Evolutionary conservation across 2,329 filamentous ascomycete genomes (phyloP).

Genomic region (Fusarium floridanum): DNA sequence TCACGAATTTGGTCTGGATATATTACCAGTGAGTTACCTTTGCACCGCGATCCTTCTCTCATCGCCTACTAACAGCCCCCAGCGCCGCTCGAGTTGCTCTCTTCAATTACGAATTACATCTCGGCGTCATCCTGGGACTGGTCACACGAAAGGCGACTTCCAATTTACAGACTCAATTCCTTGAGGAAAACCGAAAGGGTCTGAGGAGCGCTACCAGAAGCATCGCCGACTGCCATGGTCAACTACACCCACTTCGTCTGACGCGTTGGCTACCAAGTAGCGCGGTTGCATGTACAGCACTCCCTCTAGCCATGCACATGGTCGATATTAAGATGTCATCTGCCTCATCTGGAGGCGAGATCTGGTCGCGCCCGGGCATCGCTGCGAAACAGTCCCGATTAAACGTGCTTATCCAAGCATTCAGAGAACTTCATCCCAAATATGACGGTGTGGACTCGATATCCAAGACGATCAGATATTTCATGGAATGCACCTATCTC

Average conservation of each 20-base stretch:
- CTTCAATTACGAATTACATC: constrained; percentile 36
- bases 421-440: constrained; percentile 33
- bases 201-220: constrained; percentile 28
- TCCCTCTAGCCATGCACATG: constrained; percentile 37
- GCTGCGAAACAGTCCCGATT: constrained; percentile 33
- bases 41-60: too few species aligned
- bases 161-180: constrained; percentile 16
- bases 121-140: constrained; percentile 26
- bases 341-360: constrained; percentile 20
- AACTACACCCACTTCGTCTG: constrained; percentile 19
- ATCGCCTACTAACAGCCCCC: background rate
- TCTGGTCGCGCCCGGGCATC: constrained; percentile 22
- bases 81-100: constrained; percentile 35
- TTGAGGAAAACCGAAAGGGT: constrained; percentile 32
- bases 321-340: constrained; percentile 34
- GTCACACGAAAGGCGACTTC: constrained; percentile 6
- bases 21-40: constrained; percentile 34
- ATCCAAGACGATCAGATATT: constrained; percentile 37
- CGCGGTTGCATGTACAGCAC: constrained; percentile 37
- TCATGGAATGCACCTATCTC: constrained; percentile 35
- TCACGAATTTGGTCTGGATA: constrained; percentile 39
- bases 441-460: constrained; percentile 40
- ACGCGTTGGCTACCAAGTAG: constrained; percentile 38
- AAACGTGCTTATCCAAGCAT: constrained; percentile 37
- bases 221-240: constrained; percentile 32